Conservation (phyloP, 108 stramenopile species). For the Chaetoceros tenuissimus region DNA sequence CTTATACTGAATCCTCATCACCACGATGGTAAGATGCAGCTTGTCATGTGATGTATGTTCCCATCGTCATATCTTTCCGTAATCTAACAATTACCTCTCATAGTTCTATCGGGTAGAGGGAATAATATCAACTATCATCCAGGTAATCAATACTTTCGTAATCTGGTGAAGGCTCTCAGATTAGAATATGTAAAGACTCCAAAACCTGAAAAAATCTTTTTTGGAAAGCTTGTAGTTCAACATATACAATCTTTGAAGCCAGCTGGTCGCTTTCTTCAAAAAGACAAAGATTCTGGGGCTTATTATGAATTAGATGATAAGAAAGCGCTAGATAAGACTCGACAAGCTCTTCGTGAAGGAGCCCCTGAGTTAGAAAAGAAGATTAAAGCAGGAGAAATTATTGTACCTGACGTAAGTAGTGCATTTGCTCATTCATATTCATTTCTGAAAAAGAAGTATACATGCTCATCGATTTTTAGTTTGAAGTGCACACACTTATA, state of each 20-base stretch:
- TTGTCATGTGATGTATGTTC: too few relatives aligned
- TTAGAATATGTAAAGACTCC: conserved; percentile 70
- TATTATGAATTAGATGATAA: conserved; percentile 87
- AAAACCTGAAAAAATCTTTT: conserved; percentile 68
- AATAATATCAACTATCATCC: conserved; percentile 80
- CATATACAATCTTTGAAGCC: conserved; percentile 58
- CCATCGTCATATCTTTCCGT: too few relatives aligned
- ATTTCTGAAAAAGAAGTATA: too few relatives aligned
- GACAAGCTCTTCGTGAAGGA: conserved; percentile 81
- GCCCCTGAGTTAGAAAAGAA: conserved; percentile 69
- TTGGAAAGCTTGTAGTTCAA: conserved; percentile 63
- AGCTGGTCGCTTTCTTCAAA: conserved; percentile 77
- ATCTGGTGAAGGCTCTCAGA: conserved; percentile 62
- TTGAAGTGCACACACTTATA: too few relatives aligned
- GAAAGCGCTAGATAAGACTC: conserved; percentile 81
- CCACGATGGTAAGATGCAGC: too few relatives aligned
- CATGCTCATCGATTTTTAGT: too few relatives aligned
- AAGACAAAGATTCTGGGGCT: conserved; percentile 56
- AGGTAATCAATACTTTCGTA: conserved; percentile 74
- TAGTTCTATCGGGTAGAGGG: conserved; percentile 73
- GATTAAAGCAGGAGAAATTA: too few relatives aligned
- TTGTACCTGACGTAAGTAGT: too few relatives aligned
- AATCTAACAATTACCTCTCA: too few relatives aligned
- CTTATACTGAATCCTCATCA: too few relatives aligned
- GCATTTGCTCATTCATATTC: too few relatives aligned